Evolutionary conservation across 257 asterid species (phyloP), one percentile per base, ranked within the genome.

Genomic region (Hygrophila difformis): DNA sequence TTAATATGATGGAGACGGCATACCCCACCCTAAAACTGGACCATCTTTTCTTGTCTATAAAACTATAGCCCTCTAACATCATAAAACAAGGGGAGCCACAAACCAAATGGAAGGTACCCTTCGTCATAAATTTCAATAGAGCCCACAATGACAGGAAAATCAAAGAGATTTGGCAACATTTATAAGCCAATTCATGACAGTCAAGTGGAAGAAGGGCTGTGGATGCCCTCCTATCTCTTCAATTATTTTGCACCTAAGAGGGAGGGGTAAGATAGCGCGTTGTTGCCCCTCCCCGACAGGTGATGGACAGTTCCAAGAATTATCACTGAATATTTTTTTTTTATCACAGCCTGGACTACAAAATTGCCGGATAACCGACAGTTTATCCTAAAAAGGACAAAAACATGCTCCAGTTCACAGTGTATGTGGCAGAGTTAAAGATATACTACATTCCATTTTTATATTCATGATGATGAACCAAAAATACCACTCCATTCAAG

Each of bases 231-330:
- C 57, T 45, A 49, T 64, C 24, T 35, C 31, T 13, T 35, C 58
- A 59, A 61, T 61, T 56, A 70, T 61, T 53, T 50, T 41, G 60
- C 38, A 65, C 49, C 61, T 38, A 62, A 58, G 29, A 19, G 18
- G 36, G 18, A 38, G 54, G 28, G n/a, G n/a, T n/a, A n/a, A n/a
- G 26, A 21, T 36, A 9, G 67, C 36, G 63, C 17, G 17, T 4
- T 56, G 13, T n/a, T n/a, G n/a, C n/a, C 41, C 44, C 57, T 20
- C 41, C 43, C 41, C 53, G 39, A 38, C 59, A 51, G 48, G 45
- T 16, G 42, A 23, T 35, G 62, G 63, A 69, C 67, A 63, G 67
- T 49, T 36, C 31, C 36, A 21, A 19, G 21, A 44, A 8, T 8
- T 29, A 49, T 16, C 18, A 39, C 8, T 37, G 24, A 47, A 23